Percentiles rank a stretch among this genome's conserved stretches.
Conservation (phyloP, 768 basidiomycete genomes). For the Kwoniella dendrophila region DNA sequence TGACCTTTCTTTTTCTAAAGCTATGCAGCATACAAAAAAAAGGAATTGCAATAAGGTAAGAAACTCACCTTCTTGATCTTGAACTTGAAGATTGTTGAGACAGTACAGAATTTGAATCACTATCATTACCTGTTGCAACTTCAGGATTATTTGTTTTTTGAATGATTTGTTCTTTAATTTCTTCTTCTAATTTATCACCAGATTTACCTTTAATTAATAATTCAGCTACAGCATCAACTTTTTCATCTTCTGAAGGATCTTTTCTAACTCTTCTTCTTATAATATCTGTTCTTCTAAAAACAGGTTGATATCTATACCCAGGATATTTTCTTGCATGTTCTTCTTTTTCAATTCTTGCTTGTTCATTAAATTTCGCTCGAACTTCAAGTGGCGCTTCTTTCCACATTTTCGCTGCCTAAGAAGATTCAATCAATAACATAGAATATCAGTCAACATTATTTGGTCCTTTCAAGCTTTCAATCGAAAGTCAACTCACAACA, state of each 20-base stretch:
- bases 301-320: conserved; percentile 55
- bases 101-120: too few relatives aligned
- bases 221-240: conserved; percentile 56
- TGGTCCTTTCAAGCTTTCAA: neutral
- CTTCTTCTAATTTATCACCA: conserved; percentile 48
- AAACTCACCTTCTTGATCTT: conserved; percentile 35
- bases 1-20: neutral
- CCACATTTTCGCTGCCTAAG: conserved; percentile 56
- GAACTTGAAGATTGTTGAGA: conserved; percentile 1
- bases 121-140: conserved; percentile 25
- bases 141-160: conserved; percentile 29
- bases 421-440: neutral
- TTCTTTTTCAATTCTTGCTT: conserved; percentile 54
- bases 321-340: conserved; percentile 56
- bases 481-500: conserved; percentile 39
- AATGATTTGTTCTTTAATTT: conserved; percentile 50
- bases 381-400: conserved; percentile 52
- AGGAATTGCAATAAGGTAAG: neutral
- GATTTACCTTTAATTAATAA: conserved; percentile 54
- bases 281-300: conserved; percentile 52
- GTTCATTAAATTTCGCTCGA: conserved; percentile 51
- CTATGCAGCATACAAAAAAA: neutral
- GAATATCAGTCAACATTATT: too few relatives aligned
- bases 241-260: conserved; percentile 54
- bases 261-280: conserved; percentile 54